Percentiles rank a stretch among this genome's conserved stretches.
phyloP scores from a whole-genome alignment of 2,329 filamentous ascomycete genomes.

The Trichophyton rubrum region DNA sequence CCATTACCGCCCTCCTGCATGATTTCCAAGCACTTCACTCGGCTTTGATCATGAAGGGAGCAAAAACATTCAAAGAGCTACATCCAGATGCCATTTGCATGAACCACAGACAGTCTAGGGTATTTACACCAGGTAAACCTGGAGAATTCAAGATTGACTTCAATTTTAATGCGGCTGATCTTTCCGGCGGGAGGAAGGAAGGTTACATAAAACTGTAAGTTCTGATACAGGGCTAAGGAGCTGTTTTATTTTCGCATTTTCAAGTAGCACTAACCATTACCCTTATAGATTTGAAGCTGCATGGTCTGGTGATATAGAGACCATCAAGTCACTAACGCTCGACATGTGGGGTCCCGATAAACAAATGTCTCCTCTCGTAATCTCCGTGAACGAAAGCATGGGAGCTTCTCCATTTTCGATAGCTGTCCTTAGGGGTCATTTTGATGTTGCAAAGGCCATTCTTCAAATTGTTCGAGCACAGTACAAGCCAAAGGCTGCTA shows the following conservation, averaged over 20 bases:
- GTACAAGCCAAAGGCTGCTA: conserved; percentile 39
- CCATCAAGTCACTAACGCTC: conserved; percentile 35
- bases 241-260: background rate
- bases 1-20: background rate
- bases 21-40: conserved; percentile 36
- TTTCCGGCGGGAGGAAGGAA: background rate
- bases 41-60: conserved; percentile 44
- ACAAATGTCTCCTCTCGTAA: conserved; percentile 47
- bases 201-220: conserved; percentile 5
- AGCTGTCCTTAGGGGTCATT: conserved; percentile 54
- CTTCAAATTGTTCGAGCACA: conserved; percentile 60
- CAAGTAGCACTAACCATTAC: background rate
- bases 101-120: no score
- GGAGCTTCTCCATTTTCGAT: conserved; percentile 53
- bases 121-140: background rate
- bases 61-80: conserved; percentile 54
- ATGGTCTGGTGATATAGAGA: conserved; percentile 52
- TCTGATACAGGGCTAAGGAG: background rate
- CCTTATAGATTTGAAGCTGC: conserved; percentile 42
- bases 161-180: background rate
- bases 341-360: conserved; percentile 33
- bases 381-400: conserved; percentile 45
- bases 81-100: conserved; percentile 22
- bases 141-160: background rate
- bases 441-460: conserved; percentile 50